Base-by-base conservation (phyloP, 2,329 filamentous ascomycete species). In the Helminthosporium solani region DNA sequence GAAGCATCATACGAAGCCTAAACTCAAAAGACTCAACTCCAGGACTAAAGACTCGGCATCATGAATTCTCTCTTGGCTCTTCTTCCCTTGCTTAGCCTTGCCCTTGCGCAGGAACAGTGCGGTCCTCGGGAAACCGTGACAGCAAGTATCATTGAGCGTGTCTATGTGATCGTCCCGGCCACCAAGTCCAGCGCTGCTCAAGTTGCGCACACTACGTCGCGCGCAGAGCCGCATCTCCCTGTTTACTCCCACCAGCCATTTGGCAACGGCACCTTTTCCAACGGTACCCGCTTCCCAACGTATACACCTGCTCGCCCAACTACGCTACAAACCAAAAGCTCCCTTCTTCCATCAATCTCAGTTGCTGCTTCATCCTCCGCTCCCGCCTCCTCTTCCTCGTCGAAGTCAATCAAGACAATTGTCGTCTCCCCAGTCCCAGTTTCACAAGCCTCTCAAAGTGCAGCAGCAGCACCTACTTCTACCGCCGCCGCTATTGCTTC, bases 1-100 rank as follows among this genome's bases (percentile, higher is more conserved):
- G 37, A 37, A 40, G 39, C 41, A 35, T 40, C 28, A 33, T 19
- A 19, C 38, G 42, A 37, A 15, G 27, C 40, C 23, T 39, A 44
- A 28, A 40, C 27, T 16, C 37, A 42, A 38, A 49, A 35, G 15
- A 47, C 27, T 15, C 39, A 9, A 25, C n/a, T n/a, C n/a, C n/a
- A n/a, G n/a, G n/a, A n/a, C n/a, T n/a, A n/a, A n/a, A n/a, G n/a
- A n/a, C n/a, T 25, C 23, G 23, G 23, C 43, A 58, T 27, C 7
- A 66, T 66, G 63, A 66, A 58, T 56, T 57, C 61, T 15, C 51
- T 66, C 51, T 30, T 61, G 40, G 50, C 56, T 25, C 45, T 66
- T 36, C 44, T 66, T 11, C 60, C 63, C 42, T 46, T 66, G 30
- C 55, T 53, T 39, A 53, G 60, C 33, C 43, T 65, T 38, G 59